phyloP scores from a whole-genome alignment of 768 basidiomycete genomes.

The Arthromyces matolae region DNA sequence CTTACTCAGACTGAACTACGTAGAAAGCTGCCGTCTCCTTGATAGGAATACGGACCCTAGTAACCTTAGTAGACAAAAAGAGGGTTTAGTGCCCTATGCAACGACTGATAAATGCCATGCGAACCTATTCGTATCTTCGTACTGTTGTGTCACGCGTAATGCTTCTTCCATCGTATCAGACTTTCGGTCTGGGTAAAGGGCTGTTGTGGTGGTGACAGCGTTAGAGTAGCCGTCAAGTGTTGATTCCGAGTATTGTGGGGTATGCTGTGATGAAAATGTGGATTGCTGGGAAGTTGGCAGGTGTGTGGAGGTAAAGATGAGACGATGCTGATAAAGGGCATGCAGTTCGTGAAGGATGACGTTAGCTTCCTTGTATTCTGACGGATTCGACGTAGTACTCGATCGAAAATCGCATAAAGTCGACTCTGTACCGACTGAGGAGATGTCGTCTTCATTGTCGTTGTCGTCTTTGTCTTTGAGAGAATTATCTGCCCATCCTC shows the following conservation, averaged over 20 bases:
- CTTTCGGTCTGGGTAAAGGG: not conserved
- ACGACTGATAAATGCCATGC: too few species aligned
- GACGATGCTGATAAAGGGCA: conserved; percentile 60
- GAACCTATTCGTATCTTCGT: conserved; percentile 69
- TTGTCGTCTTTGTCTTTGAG: too few species aligned
- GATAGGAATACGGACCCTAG: conserved; percentile 64
- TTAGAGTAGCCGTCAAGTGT: not conserved
- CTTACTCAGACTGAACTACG: conserved; percentile 6
- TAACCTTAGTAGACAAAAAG: too few species aligned
- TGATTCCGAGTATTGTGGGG: not conserved
- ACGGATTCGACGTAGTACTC: conserved; percentile 14
- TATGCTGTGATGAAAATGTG: not conserved
- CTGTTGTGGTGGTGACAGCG: not conserved
- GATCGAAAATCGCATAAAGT: conserved; percentile 22
- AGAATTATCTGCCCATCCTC: conserved; percentile 41
- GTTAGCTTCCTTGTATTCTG: conserved; percentile 61
- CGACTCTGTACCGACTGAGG: conserved; percentile 15
- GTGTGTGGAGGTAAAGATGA: conserved; percentile 34
- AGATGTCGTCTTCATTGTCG: conserved; percentile 28
- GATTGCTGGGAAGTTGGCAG: not conserved
- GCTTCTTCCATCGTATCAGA: conserved; percentile 32
- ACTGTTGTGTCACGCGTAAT: conserved; percentile 49
- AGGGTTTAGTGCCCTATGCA: too few species aligned
- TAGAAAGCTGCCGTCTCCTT: conserved; percentile 45
- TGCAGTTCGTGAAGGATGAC: conserved; percentile 68